These are phyloP conservation scores for Crotalaria pallida DNA, from an alignment of 306 rosid species.

Conservation along the genomic window DNA sequence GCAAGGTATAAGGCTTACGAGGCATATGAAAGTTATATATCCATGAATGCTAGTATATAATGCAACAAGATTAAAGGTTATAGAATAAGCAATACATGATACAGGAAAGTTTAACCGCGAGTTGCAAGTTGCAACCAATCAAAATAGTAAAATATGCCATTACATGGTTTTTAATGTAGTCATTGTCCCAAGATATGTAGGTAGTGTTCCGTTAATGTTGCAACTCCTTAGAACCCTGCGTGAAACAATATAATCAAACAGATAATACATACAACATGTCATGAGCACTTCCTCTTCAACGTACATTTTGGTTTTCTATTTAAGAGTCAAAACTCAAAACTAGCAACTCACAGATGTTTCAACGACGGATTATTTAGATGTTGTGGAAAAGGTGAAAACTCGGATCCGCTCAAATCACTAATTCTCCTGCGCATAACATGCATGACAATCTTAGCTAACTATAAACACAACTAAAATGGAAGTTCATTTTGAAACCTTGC, in stretches of 20 bases:
- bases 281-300: not conserved
- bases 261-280: not conserved
- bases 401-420: slow-evolving; percentile 59
- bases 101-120: not conserved
- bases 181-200: slow-evolving; percentile 31
- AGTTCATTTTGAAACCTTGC: not conserved
- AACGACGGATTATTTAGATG: slow-evolving; percentile 23
- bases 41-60: not conserved
- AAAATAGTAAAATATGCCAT: slow-evolving; percentile 8
- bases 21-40: not conserved
- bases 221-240: slow-evolving; percentile 73
- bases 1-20: not conserved
- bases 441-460: not conserved
- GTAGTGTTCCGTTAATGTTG: slow-evolving; percentile 54
- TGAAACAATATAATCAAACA: slow-evolving; percentile 17
- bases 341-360: slow-evolving; percentile 49
- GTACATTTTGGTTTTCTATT: not conserved
- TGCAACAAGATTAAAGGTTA: not conserved
- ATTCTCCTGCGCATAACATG: slow-evolving; percentile 64
- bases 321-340: not conserved
- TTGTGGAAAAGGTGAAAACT: slow-evolving; percentile 41
- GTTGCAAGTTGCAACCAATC: not conserved
- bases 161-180: slow-evolving; percentile 35
- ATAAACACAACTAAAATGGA: not conserved
- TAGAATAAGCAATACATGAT: not conserved